Evolutionary conservation across 2,329 filamentous ascomycete genomes (phyloP), one percentile per base, ranked within the genome.

Genomic region (Ascochyta lentis): DNA sequence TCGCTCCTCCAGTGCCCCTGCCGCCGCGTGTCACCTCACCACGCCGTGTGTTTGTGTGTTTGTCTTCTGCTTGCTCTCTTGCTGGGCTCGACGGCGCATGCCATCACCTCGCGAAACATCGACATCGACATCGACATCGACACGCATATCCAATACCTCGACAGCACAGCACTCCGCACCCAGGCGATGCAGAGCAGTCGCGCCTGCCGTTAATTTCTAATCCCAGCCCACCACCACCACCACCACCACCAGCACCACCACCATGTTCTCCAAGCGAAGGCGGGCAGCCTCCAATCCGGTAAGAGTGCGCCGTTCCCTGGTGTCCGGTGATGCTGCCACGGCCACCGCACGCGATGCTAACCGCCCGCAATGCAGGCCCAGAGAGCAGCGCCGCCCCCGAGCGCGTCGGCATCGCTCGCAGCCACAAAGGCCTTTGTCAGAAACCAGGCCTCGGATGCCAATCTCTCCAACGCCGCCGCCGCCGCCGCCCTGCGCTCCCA

Each of bases 381-480:
- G 50, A 59, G 68, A 57, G 51, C 54, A 24, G 51, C 63, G 43
- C 60, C 64, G 13, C 87, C 87, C 53, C 86, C 86, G 46, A 88
- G 87, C 70, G 83, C 90, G 52, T 88, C 88, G 69, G 92, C 91
- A 54, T 86, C 92, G 50, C 87, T 89, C 42, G 92, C 92, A 53
- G 92, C 93, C 57, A 86, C 86, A 58, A 89, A 90, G 74, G 93
- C 92, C 55, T 96, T 94, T 76, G 83, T 89, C 70, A 87, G 85
- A 65, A 87, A 83, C 69, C 83, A 85, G 74, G 76, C 84, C 66
- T 84, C 88, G 65, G 84, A 84, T 75, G 81, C 79, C 56, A 86
- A 86, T 55, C 82, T 96, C 39, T 96, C 93, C 37, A 89, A 90
- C 33, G 91, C 93, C 6, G 94, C 94, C 12, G 93, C 94, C 6